Percentiles rank a stretch among this genome's conserved stretches.
phyloP scores from a whole-genome alignment of 2,329 filamentous ascomycete species.

The Leptographium radiaticola region DNA sequence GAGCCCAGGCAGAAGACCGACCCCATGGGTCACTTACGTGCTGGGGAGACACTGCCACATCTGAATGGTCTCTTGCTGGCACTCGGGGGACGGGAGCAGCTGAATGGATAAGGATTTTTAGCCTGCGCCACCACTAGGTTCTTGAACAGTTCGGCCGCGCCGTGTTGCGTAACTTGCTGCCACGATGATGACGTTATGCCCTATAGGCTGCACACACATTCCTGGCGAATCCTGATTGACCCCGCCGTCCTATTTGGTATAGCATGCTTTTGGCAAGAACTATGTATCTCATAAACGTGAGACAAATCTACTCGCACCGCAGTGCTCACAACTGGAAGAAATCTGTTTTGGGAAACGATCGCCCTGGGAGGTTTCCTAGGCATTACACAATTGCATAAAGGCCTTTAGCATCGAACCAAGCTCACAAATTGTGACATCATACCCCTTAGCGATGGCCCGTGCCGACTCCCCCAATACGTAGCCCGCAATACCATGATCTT shows the following conservation, averaged over 20 bases:
- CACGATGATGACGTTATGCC: conserved; percentile 1
- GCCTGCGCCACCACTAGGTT: too few species aligned
- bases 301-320: background rate
- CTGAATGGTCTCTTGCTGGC: background rate
- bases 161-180: background rate
- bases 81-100: background rate
- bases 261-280: too few species aligned
- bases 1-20: too few species aligned
- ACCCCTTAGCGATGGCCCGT: too few species aligned
- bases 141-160: background rate
- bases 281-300: background rate
- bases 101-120: background rate
- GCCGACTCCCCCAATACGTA: too few species aligned
- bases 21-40: too few species aligned
- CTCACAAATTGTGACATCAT: too few species aligned
- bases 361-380: background rate
- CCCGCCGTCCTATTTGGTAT: background rate
- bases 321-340: background rate
- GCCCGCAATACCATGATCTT: too few species aligned
- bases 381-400: background rate
- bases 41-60: background rate
- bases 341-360: background rate
- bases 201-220: background rate
- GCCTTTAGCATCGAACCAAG: background rate
- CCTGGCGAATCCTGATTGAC: background rate